Percentiles rank a stretch among this genome's conserved stretches.
Evolutionary conservation across 495 filamentous ascomycete species (phyloP).

Genomic region (Talaromyces wortmannii): DNA sequence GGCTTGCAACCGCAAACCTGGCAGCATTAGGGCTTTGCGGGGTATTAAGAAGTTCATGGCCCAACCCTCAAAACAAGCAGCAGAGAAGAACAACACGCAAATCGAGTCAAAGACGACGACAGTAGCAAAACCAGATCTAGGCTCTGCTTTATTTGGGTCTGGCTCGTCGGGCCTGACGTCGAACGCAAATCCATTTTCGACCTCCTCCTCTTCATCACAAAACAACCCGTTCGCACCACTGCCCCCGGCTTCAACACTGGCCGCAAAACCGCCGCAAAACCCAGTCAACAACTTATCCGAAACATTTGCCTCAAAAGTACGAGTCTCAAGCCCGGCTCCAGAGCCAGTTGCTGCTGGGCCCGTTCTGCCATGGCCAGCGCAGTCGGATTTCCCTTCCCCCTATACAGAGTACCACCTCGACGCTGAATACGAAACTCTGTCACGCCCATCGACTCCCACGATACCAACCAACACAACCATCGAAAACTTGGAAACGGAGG

Average conservation of each 20-base stretch:
- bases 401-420: constrained; percentile 81
- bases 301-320: constrained; percentile 66
- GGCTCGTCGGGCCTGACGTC: constrained; percentile 17
- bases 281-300: constrained; percentile 45
- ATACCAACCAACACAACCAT: constrained; percentile 46
- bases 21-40: constrained; percentile 67
- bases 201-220: constrained; percentile 16
- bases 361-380: constrained; percentile 65
- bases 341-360: constrained; percentile 24
- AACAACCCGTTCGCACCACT: constrained; percentile 39
- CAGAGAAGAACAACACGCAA: constrained; percentile 26
- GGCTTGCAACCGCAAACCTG: constrained; percentile 75
- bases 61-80: constrained; percentile 23
- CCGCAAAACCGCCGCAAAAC: constrained; percentile 17
- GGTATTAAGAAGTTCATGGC: constrained; percentile 42
- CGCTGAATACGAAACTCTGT: constrained; percentile 85
- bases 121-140: constrained; percentile 46
- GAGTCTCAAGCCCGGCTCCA: constrained; percentile 38
- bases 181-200: constrained; percentile 47
- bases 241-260: constrained; percentile 29
- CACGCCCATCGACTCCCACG: constrained; percentile 30
- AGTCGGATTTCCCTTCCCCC: constrained; percentile 53
- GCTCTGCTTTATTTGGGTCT: constrained; percentile 47
- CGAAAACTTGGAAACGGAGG: constrained; percentile 47
- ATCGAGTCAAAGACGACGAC: constrained; percentile 8